Evolutionary conservation across 2,329 filamentous ascomycete species (phyloP).

Genomic region (Ustulina deusta): DNA sequence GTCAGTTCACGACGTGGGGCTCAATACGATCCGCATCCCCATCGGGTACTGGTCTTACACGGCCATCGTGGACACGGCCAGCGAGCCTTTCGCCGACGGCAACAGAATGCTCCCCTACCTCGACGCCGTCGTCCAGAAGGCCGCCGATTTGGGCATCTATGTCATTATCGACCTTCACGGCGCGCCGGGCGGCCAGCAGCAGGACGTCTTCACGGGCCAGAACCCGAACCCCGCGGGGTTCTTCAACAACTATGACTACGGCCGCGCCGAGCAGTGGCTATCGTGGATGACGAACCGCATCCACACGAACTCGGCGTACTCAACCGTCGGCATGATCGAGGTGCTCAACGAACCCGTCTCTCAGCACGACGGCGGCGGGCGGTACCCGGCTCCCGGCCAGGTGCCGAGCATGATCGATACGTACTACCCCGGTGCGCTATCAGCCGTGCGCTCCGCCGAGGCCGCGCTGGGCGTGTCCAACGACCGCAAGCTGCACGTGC

Average conservation of each 20-base stretch:
- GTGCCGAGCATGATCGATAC: conserved; percentile 51
- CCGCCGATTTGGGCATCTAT: conserved; percentile 51
- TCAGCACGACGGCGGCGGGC: conserved; percentile 48
- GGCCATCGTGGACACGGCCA: conserved; percentile 42
- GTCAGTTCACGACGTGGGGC: conserved; percentile 42
- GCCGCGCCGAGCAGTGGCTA: conserved; percentile 67
- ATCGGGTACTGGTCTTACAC: conserved; percentile 46
- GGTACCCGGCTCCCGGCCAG: conserved; percentile 43
- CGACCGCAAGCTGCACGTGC: conserved; percentile 64
- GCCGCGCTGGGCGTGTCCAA: conserved; percentile 55
- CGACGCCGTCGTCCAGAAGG: conserved; percentile 50
- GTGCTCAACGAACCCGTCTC: conserved; percentile 69
- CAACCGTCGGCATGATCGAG: conserved; percentile 69
- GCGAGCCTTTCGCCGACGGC: conserved; percentile 47
- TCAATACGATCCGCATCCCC: conserved; percentile 45
- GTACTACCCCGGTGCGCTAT: conserved; percentile 62
- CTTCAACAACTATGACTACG: conserved; percentile 68
- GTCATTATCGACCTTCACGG: conserved; percentile 49
- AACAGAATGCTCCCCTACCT: conserved; percentile 50
- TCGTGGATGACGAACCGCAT: conserved; percentile 65
- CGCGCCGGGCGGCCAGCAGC: conserved; percentile 44
- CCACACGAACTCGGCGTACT: conserved; percentile 61
- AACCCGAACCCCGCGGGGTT: conserved; percentile 59
- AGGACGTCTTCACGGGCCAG: conserved; percentile 46
- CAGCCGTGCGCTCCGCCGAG: conserved; percentile 64